Evolutionary conservation across 2,329 filamentous ascomycete genomes (phyloP).

Genomic region (Alternaria novae-zelandiae): DNA sequence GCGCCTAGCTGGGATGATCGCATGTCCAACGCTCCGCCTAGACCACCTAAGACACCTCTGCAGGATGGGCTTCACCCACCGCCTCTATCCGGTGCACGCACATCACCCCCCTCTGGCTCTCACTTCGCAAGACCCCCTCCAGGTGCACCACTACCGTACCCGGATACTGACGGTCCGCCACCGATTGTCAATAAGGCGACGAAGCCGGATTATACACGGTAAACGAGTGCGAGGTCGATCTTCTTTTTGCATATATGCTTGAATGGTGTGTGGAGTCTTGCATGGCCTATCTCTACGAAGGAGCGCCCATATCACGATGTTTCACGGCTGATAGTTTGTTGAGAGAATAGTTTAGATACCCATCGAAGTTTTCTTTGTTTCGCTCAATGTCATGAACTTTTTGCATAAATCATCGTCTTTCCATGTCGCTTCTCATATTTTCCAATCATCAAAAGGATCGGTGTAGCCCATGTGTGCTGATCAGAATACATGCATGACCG

Average conservation of each 20-base stretch:
- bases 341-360: constrained; percentile 22
- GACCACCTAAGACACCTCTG: constrained; percentile 51
- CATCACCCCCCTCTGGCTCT: constrained; percentile 34
- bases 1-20: constrained; percentile 37
- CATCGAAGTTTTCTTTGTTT: constrained; percentile 15
- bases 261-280: not conserved
- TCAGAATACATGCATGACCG: not conserved
- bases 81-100: constrained; percentile 23
- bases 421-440: not conserved
- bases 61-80: constrained; percentile 30
- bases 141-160: constrained; percentile 71
- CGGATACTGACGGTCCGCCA: constrained; percentile 78
- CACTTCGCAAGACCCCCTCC: constrained; percentile 40
- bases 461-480: not conserved
- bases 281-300: not conserved
- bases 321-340: not conserved
- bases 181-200: constrained; percentile 84
- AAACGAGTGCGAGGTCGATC: not conserved
- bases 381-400: not conserved
- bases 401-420: not conserved
- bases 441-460: rapidly evolving
- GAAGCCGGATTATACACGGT: constrained; percentile 71
- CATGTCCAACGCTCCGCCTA: constrained; percentile 40
- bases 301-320: not conserved
- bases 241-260: not conserved